phyloP scores from a whole-genome alignment of 495 filamentous ascomycete genomes.

The Aspergillus asperescens region DNA sequence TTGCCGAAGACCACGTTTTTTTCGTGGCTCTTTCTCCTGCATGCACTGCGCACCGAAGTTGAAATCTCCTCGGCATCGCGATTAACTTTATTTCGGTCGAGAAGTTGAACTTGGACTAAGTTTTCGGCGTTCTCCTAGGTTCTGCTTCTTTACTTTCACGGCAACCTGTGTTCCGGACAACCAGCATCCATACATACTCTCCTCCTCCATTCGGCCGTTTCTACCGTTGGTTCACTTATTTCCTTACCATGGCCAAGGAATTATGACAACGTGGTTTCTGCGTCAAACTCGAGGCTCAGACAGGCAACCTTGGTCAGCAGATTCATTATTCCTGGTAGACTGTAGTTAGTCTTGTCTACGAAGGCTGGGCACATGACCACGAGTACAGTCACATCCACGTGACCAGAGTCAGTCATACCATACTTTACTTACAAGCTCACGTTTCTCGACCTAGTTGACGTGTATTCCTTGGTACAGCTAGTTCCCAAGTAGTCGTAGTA shows the following conservation, averaged over 20 bases:
- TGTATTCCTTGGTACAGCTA: too few species aligned
- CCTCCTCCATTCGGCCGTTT: not conserved
- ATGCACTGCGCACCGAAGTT: slow-evolving; percentile 1
- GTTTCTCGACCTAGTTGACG: too few species aligned
- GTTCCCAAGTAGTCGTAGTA: too few species aligned
- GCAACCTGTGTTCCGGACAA: not conserved
- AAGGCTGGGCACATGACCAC: not conserved
- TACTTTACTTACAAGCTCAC: too few species aligned
- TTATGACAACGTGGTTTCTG: slow-evolving; percentile 1
- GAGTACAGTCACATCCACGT: not conserved
- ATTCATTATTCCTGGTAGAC: too few species aligned
- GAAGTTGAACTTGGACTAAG: not conserved
- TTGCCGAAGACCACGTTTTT: not conserved
- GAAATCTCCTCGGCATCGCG: not conserved
- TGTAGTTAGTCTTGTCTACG: not conserved
- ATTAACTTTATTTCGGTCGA: not conserved
- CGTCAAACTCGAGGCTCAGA: slow-evolving; percentile 1
- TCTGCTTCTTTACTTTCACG: not conserved
- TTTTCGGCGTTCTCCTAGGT: slow-evolving; percentile 1
- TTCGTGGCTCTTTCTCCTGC: not conserved
- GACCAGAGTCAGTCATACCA: not conserved
- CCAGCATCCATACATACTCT: too few species aligned
- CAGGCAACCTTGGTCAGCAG: not conserved
- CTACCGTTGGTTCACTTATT: too few species aligned
- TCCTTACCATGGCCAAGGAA: too few species aligned